Evolutionary conservation across 257 asterid genomes (phyloP), one percentile per base, ranked within the genome.

Genomic region (Penstemon davidsonii): DNA sequence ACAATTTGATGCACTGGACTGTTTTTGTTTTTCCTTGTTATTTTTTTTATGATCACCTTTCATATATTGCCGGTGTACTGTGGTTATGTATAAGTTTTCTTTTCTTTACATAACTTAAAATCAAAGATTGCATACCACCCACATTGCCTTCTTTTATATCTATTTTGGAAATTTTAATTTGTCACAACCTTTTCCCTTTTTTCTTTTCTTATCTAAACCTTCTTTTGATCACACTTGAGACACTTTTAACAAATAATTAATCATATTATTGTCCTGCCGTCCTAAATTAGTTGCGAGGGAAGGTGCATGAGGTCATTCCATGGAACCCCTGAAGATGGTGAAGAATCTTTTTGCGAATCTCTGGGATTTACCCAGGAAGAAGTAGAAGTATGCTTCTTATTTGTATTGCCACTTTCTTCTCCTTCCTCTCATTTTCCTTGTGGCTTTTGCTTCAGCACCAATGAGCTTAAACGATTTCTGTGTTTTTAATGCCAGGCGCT

Each of bases 231-330:
- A 50, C 52, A 5, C 9, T 62, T 41, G 12, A 15, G 3, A 55
- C 44, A 5, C 11, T 46, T 10, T 60, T 51, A 37, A 25, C 68
- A 12, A 66, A 50, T 41, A 53, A 18, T 18, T 69, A 44, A 60
- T 71, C 13, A 11, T 19, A 1, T 40, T 55, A 66, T 75, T 73
- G 44, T 37, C 40, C 59, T 33, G 43, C 67, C 49, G 33, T 70
- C 37, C 60, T 15, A 42, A 49, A 69, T 62, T 80, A 91, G 96
- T 56, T 91, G 98, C 42, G 96, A 89, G 25, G 98, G 98, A 43
- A 91, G 79, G 84, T 91, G 98, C 82, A 70, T 91, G 86, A 83
- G 98, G 86, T 84, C 98, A 68, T 91, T 91, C 74, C 98, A 91
- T 79, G 82, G 92, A 59, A 89, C 92, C 36, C 50, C 15, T 56